Conservation (phyloP, 2,329 filamentous ascomycete species). For the Neofusicoccum cordaticola region DNA sequence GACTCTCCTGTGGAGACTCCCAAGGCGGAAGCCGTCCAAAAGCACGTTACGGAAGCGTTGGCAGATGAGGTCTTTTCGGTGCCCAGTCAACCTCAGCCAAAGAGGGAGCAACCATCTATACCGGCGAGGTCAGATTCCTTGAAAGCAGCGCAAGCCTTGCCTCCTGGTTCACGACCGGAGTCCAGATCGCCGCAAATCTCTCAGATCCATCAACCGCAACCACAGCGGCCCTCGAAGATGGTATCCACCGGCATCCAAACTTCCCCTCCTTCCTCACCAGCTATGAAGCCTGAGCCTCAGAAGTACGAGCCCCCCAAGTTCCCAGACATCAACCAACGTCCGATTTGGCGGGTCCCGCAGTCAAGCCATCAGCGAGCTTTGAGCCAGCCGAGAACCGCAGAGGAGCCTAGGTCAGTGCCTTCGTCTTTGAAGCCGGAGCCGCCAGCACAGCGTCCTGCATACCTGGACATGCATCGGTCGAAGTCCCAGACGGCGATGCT, state of each 20-base stretch:
- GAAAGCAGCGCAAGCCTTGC: conserved; percentile 27
- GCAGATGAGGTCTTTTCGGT: conserved; percentile 79
- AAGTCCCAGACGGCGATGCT: conserved; percentile 52
- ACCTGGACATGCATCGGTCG: conserved; percentile 46
- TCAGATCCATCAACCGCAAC: conserved; percentile 42
- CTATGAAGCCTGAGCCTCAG: conserved; percentile 8
- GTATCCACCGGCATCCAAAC: conserved; percentile 82
- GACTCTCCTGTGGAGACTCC: conserved; percentile 47
- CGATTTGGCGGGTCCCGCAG: conserved; percentile 57
- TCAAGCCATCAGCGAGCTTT: conserved; percentile 44
- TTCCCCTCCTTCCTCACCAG: conserved; percentile 47
- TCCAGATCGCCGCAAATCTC: conserved; percentile 26
- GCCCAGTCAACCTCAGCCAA: conserved; percentile 29
- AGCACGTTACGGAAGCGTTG: conserved; percentile 70
- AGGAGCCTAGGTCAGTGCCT: conserved; percentile 35
- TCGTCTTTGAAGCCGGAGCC: conserved; percentile 31
- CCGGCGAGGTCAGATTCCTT: conserved; percentile 33
- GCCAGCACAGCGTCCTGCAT: conserved; percentile 38
- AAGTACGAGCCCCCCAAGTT: conserved; percentile 28
- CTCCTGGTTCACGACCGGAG: conserved; percentile 25
- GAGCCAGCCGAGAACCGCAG: conserved; percentile 49
- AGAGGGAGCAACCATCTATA: conserved; percentile 24
- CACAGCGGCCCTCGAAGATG: conserved; percentile 50
- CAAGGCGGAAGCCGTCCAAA: conserved; percentile 39
- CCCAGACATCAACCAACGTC: conserved; percentile 41